A percentile compares a stretch with the other conserved stretches of the same genome.
These are phyloP conservation scores for Antrodiella citrinella DNA, from an alignment of 768 basidiomycete species.

Conservation along the genomic window DNA sequence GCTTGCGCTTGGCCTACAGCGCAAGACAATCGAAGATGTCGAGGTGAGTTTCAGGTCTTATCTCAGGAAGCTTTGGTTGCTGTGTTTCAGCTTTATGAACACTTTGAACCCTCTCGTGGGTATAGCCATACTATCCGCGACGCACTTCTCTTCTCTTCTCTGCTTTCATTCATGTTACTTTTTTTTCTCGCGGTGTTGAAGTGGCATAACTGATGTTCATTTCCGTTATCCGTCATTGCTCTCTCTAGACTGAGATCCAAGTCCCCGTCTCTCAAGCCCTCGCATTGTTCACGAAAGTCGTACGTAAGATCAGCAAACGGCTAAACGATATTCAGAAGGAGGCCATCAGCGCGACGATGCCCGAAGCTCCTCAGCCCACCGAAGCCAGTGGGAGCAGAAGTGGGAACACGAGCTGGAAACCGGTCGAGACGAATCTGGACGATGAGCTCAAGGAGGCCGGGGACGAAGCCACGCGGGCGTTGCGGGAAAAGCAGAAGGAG, in stretches of 20 bases:
- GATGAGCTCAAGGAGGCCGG: constrained; percentile 53
- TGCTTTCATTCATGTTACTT: background rate
- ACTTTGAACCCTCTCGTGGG: too few relatives aligned
- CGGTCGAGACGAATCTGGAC: constrained; percentile 23
- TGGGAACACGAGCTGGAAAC: constrained; percentile 13
- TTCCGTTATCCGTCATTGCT: background rate
- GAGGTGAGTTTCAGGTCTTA: constrained; percentile 44
- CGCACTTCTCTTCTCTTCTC: too few relatives aligned
- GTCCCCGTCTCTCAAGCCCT: constrained; percentile 82
- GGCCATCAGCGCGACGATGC: constrained; percentile 59
- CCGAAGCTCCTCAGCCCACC: constrained; percentile 28
- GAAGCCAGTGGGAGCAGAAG: constrained; percentile 18
- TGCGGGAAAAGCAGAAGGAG: constrained; percentile 70
- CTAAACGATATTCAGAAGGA: constrained; percentile 75
- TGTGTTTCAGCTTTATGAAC: background rate
- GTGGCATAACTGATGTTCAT: background rate
- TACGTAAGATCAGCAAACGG: constrained; percentile 74
- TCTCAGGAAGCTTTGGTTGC: background rate
- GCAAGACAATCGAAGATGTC: constrained; percentile 83
- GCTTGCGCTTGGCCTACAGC: constrained; percentile 81
- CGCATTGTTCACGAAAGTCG: constrained; percentile 84
- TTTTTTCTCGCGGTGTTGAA: background rate
- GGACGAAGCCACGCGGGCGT: constrained; percentile 43
- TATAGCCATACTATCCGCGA: too few relatives aligned
- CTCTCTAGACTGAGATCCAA: constrained; percentile 60